Conservation (phyloP, 2,329 filamentous ascomycete species). For the Cladosporium sp. region DNA sequence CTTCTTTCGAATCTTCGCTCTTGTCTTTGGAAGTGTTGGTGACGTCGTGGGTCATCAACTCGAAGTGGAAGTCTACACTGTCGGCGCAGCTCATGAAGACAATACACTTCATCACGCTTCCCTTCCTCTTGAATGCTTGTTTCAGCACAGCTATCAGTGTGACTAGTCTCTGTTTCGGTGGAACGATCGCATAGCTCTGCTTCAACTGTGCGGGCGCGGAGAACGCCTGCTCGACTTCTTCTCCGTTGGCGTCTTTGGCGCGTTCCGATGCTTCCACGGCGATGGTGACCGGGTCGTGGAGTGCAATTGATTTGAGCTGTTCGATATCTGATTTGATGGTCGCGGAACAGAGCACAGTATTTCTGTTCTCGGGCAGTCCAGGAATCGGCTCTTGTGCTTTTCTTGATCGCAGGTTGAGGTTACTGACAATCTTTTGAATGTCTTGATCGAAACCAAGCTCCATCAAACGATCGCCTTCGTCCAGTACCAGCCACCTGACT, state of each 20-base stretch:
- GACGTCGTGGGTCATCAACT: constrained; percentile 60
- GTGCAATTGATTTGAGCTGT: constrained; percentile 85
- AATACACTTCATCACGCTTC: constrained; percentile 93
- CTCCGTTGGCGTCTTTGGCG: constrained; percentile 41
- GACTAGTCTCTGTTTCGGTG: constrained; percentile 85
- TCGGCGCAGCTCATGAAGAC: constrained; percentile 97
- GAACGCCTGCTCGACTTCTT: constrained; percentile 54
- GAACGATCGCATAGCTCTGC: constrained; percentile 82
- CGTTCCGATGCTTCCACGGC: constrained; percentile 57
- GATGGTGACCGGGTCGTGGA: constrained; percentile 88
- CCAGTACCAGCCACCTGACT: constrained; percentile 88
- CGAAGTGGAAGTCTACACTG: constrained; percentile 94
- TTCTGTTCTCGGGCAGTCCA: constrained; percentile 68
- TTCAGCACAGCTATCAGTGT: constrained; percentile 81
- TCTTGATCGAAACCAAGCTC: constrained; percentile 96
- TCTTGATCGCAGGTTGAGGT: constrained; percentile 64
- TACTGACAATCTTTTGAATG: constrained; percentile 78
- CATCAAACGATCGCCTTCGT: constrained; percentile 98
- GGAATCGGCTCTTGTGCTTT: constrained; percentile 60
- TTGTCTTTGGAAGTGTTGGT: constrained; percentile 34
- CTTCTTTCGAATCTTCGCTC: constrained; percentile 18
- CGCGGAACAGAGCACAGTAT: constrained; percentile 89
- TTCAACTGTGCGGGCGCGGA: constrained; percentile 88
- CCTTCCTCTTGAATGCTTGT: constrained; percentile 80
- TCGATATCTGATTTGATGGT: constrained; percentile 99